Evolutionary conservation across 331 rosid species (phyloP).

Genomic region (Rosa hybrid): DNA sequence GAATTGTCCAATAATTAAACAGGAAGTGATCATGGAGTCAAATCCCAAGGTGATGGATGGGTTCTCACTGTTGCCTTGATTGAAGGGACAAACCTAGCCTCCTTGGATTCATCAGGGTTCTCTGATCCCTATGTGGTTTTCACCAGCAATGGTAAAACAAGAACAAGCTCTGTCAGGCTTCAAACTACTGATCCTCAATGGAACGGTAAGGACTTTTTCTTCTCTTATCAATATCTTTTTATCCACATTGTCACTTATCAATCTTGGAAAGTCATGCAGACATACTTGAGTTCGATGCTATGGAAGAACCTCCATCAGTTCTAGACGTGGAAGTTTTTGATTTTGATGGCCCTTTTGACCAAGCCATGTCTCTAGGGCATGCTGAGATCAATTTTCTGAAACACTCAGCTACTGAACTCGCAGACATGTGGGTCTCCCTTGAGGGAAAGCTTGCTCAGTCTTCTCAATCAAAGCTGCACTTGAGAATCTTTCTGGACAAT

Average conservation of each 20-base stretch:
- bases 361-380: constrained; percentile 77
- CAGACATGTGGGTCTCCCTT: constrained; percentile 83
- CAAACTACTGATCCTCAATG: constrained; percentile 77
- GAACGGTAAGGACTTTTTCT: constrained; percentile 60
- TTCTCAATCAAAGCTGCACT: constrained; percentile 79
- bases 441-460: constrained; percentile 88
- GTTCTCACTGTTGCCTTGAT: constrained; percentile 77
- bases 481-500: constrained; percentile 85
- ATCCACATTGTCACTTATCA: constrained; percentile 14
- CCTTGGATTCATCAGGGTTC: constrained; percentile 56
- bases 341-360: constrained; percentile 94
- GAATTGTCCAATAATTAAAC: constrained; percentile 30
- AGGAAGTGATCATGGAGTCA: constrained; percentile 89
- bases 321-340: constrained; percentile 74
- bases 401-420: constrained; percentile 71
- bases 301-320: constrained; percentile 96
- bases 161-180: constrained; percentile 92
- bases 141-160: constrained; percentile 82
- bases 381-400: constrained; percentile 87
- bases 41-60: constrained; percentile 90
- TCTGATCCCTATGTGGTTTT: constrained; percentile 86
- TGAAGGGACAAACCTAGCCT: constrained; percentile 68
- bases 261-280: constrained; percentile 48
- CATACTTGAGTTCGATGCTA: constrained; percentile 87
- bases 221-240: constrained; percentile 19